Evolutionary conservation across 306 rosid species (phyloP).

Genomic region (Parietaria judaica): DNA sequence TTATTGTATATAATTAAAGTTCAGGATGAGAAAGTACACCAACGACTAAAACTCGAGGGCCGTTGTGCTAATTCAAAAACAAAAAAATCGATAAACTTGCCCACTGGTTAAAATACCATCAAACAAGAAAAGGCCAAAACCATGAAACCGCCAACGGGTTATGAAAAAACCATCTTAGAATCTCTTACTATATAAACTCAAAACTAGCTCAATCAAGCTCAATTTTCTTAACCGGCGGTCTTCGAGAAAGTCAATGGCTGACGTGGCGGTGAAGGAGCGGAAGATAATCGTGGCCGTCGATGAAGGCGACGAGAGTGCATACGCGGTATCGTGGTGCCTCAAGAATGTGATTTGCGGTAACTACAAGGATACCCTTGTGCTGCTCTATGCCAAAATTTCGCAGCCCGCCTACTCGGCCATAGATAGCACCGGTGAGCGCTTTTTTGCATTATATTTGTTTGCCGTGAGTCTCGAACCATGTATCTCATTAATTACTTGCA

Average conservation of each 20-base stretch:
- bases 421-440: constrained; percentile 56
- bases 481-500: no score
- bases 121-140: constrained; percentile 21
- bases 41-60: no score
- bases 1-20: no score
- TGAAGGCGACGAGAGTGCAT: constrained; percentile 77
- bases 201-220: neutral
- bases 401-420: constrained; percentile 35
- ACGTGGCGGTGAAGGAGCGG: constrained; percentile 34
- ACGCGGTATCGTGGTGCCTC: constrained; percentile 78
- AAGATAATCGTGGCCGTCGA: constrained; percentile 79
- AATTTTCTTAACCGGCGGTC: neutral
- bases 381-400: constrained; percentile 62
- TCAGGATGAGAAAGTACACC: no score
- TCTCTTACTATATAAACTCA: neutral
- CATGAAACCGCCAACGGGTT: constrained; percentile 39
- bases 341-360: constrained; percentile 41
- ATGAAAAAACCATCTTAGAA: neutral
- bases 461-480: no score
- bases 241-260: constrained; percentile 30
- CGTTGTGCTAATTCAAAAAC: neutral
- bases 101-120: constrained; percentile 17
- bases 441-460: no score
- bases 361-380: constrained; percentile 54
- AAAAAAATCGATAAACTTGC: neutral